Base-by-base conservation (phyloP, 164 flowering plant species). In the Santalum album region DNA sequence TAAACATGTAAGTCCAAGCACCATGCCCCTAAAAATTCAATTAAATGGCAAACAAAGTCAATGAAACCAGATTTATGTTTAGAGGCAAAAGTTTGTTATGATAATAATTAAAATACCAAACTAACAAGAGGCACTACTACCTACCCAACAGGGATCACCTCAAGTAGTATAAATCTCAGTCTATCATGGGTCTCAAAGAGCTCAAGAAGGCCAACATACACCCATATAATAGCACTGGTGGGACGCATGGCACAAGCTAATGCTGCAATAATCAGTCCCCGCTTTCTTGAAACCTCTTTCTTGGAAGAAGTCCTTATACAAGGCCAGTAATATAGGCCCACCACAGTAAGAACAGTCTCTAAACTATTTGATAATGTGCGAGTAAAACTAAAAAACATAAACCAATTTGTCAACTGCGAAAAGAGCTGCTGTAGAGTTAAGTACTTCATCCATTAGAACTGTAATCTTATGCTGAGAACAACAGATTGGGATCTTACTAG, bases 201-300 rank as follows among this genome's bases (percentile, higher is more conserved):
- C 74, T 91, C 95, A 57, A 83, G 64, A 20, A 82, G 58, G 57
- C 94, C 98, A 67, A 88, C 77, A 73, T 88, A 88, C 51, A 83
- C 52, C 98, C 98, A 91, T 57, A 60, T 78, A 36, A 91, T 78
- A 14, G 94, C 96, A 78, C 95, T 88, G 58, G 96, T 91, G 59
- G 98, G 95, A 36, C 99, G 83, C 68, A 92, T 56, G 25, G 87
- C 89, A 75, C 96, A 92, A 63, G 99, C 80, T 59, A 89, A 51
- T 60, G 90, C 96, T 23, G 99, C 96, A 34, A 80, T 9, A 54
- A 59, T 74, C 80, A 92, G 72, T 55, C 78, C 96, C 73, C 69
- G 65, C 62, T 69, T 86, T 69, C 99, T 80, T 54, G 90, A 82
- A 66, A 34, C 56, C 57, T 24, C 59, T 36, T 68, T 54, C 23